Percentiles rank a stretch among this genome's conserved stretches.
Conservation (phyloP, 2,329 filamentous ascomycete species). For the Beauveria rudraprayagi region DNA sequence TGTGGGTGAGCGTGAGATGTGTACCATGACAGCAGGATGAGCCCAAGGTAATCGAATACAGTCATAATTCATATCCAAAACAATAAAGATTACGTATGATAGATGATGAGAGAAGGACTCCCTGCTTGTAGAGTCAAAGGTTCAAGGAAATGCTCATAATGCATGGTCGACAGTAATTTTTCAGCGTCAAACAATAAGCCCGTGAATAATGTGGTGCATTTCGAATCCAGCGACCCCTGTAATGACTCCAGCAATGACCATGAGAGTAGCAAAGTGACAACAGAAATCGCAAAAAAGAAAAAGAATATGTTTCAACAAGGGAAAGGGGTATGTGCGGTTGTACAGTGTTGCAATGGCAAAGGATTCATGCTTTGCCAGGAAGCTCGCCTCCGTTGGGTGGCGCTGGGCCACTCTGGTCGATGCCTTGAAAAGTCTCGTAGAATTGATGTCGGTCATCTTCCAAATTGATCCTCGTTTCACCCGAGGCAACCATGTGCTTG, state of each 20-base stretch:
- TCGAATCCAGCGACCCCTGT: not conserved
- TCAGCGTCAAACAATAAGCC: not conserved
- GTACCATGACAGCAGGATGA: not conserved
- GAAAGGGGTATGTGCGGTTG: not conserved
- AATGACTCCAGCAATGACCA: not conserved
- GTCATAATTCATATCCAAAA: conserved; percentile 9
- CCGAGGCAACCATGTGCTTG: conserved; percentile 55
- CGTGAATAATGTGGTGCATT: not conserved
- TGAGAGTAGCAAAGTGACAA: not conserved
- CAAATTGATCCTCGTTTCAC: conserved; percentile 37
- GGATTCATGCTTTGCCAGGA: not conserved
- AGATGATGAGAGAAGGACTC: not conserved
- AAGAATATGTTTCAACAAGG: not conserved
- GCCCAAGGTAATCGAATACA: not conserved
- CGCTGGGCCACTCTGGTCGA: conserved; percentile 45
- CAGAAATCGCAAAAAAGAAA: not conserved
- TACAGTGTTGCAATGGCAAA: not conserved
- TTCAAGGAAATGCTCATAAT: not conserved
- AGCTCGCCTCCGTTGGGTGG: conserved; percentile 25
- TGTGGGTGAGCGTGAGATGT: too few relatives aligned
- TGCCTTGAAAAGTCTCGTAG: conserved; percentile 38
- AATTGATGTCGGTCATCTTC: conserved; percentile 26
- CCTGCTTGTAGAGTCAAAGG: not conserved
- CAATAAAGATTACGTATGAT: conserved; percentile 5
- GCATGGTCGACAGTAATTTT: not conserved